Evolutionary conservation across 1,284 basidiomycete species (phyloP), one percentile per base, ranked within the genome.

Genomic region (Amylostereum areolatum): DNA sequence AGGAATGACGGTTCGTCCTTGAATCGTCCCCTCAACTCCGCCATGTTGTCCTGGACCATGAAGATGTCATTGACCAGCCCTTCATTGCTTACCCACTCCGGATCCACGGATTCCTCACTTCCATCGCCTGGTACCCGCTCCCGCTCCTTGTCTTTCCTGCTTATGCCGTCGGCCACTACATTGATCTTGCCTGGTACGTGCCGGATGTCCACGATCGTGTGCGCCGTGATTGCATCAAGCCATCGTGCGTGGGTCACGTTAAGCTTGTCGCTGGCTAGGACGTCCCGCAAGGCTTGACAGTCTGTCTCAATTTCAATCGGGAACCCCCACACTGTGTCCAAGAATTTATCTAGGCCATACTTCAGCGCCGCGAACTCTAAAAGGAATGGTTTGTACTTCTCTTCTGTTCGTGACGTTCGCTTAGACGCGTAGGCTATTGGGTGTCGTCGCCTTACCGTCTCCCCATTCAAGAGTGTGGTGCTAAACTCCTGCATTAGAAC

Each of bases 81-180:
- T 10, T 50, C 44, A 7, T 27, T 9, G 1, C 44, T 43, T 46
- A 68, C 64, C 63, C 67, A 67, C 48, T 67, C 66, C 37, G 57
- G 53, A 1, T 48, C 46, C 1, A 67, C 63, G 1, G 58, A 59
- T 63, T 65, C 68, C 30, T 63, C 59, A 45, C 61, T 57, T 1
- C 68, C 64, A 39, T 73, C 62, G 0, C 59, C 65, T 18, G 43
- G n/a, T n/a, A n/a, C n/a, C n/a, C n/a, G n/a, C n/a, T n/a, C n/a
- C n/a, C n/a, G n/a, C n/a, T n/a, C n/a, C n/a, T n/a, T n/a, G n/a
- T n/a, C n/a, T n/a, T n/a, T n/a, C n/a, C n/a, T n/a, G n/a, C n/a
- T n/a, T n/a, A n/a, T n/a, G n/a, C n/a, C n/a, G n/a, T n/a, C n/a
- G n/a, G n/a, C 55, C 0, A 49, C 55, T 0, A 52, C 46, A 6